Conservation (phyloP, 164 flowering plant genomes). For the Protea cynaroides region DNA sequence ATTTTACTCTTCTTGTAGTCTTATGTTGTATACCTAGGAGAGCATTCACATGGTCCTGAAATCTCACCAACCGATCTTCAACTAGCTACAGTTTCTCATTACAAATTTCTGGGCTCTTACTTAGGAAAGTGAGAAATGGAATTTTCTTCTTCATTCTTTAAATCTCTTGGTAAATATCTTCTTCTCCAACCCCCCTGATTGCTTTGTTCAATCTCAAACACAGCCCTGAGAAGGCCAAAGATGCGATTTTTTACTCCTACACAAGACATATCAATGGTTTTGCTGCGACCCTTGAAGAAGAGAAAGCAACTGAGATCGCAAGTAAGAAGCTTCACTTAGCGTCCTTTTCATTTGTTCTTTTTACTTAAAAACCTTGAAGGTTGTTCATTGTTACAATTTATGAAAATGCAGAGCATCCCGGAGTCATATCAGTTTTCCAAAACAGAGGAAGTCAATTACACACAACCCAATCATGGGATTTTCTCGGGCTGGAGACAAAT, state of each 20-base stretch:
- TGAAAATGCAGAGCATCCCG: constrained; percentile 49
- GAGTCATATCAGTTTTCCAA: constrained; percentile 54
- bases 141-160: neutral
- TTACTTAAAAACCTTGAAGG: neutral
- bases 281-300: constrained; percentile 17
- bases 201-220: no score
- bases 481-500: constrained; percentile 42
- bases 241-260: constrained; percentile 15
- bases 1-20: constrained; percentile 22
- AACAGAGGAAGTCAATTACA: constrained; percentile 43
- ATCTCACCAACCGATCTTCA: constrained; percentile 24
- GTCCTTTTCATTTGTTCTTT: neutral
- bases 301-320: constrained; percentile 13
- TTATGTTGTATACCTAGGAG: constrained; percentile 60
- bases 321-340: no score
- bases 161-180: neutral
- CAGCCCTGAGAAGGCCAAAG: constrained; percentile 16
- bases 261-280: constrained; percentile 11
- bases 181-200: neutral
- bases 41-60: constrained; percentile 32
- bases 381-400: neutral
- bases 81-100: constrained; percentile 35
- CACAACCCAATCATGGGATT: constrained; percentile 71
- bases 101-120: constrained; percentile 37
- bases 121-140: constrained; percentile 36